Base-by-base conservation (phyloP, 352 stramenopile genomes). In the Pythium angustatum region DNA sequence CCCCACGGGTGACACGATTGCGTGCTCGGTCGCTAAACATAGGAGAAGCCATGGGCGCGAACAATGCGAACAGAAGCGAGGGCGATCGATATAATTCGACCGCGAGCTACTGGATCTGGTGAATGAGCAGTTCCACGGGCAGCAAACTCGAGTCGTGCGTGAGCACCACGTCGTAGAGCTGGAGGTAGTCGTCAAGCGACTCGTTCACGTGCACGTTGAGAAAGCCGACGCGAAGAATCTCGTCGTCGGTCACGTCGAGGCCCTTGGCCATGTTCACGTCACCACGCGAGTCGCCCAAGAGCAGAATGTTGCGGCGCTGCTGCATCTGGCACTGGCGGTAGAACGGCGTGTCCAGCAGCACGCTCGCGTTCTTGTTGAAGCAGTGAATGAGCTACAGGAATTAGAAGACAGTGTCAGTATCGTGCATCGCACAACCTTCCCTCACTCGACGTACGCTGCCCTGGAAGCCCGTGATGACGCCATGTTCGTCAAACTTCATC, bases 311-410 rank as follows among this genome's bases (percentile, higher is more conserved):
- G 55, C 59, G 72, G 7, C 83, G 81, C 53, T 77, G 66, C 49
- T 88, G 72, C 28, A 75, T 50, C 38, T 84, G 58, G 22, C 70
- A 85, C 31, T 80, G 64, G 14, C 76, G 30, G 71, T 77, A 85
- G 45, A 93, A 90, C 28, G 73, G 64, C n/a, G 79, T 88, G 45
- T 85, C 75, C 6, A 79, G 60, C 45, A 90, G 24, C 40, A 93
- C 80, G n/a, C 69, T 75, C 15, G 81, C 78, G 51, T 86, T 93
- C 66, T 93, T 93, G 77, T 91, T 93, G 27, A 88, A 73, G 48
- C 77, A 87, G 60, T 93, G 81, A 60, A 93, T 93, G 15, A 88
- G 30, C 55, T 72, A 24, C 43, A 56, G 3, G 56, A 38, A 24
- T 12, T 4, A 15, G 36, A 27, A 59, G 28, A 11, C 15, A 50